Evolutionary conservation across 768 basidiomycete genomes (phyloP), one percentile per base, ranked within the genome.

Genomic region (Boletus sp.): DNA sequence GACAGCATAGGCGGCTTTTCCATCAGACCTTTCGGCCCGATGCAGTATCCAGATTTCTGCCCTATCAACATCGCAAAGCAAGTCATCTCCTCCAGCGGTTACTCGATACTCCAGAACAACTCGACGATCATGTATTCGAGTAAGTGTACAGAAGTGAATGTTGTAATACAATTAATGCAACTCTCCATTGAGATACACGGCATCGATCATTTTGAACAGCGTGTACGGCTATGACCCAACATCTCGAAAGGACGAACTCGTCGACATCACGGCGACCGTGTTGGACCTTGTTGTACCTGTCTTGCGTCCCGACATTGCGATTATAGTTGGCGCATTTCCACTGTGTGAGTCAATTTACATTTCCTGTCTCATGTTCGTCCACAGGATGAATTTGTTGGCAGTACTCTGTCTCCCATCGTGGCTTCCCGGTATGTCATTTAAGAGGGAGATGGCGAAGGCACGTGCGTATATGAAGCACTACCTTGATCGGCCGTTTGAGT

Each of bases 381-480:
- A n/a, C 35, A 24, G 30, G 12, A 29, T 28, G 18, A 35, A 10
- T 18, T 11, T 30, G 20, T 20, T n/a, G 4, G 10, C 4, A 59
- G 58, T 59, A 15, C 12, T 56, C 18, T 11, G 18, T 20, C 54
- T 59, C 30, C 58, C 55, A 7, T 42, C 50, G 5, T 59, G 58
- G 54, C 40, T 60, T 15, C 58, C 58, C 8, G 55, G 58, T 2
- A 59, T 59, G 58, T 51, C 50, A 5, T 56, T 52, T 5, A 59
- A 59, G 14, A 39, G 10, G 36, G n/a, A 50, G 6, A 52, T 53
- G 47, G 28, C 4, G 7, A n/a, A 17, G 33, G 39, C 50, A 7
- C 11, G 20, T 15, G 11, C 18, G 7, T 20, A n/a, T 29, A n/a
- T 47, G 11, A 46, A 20, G 17, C 47, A 40, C 8, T 57, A 53